phyloP scores from a whole-genome alignment of 176 grass and related monocot species.

The Guadua angustifolia region DNA sequence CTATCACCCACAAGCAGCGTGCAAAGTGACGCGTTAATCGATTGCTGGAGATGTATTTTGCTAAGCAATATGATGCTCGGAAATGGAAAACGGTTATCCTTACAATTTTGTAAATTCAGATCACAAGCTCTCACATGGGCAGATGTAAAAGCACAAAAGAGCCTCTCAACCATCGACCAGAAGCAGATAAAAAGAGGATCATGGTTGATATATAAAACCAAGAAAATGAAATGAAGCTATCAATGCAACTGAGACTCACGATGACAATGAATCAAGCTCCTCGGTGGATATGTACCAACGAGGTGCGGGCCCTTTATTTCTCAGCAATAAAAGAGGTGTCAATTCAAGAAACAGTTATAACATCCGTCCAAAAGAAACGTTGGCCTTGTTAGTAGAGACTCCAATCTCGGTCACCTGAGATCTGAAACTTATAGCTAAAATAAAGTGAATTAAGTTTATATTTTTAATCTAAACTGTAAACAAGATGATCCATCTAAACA shows the following conservation, averaged over 20 bases:
- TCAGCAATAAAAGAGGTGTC: constrained; percentile 49
- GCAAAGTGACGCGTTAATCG: no score
- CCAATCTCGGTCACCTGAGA: no score
- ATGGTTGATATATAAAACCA: background rate
- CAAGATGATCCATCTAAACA: no score
- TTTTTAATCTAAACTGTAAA: no score
- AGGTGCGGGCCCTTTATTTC: constrained; percentile 68
- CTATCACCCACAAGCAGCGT: no score
- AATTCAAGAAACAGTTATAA: constrained; percentile 23
- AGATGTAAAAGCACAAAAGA: constrained; percentile 30
- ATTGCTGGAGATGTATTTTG: no score
- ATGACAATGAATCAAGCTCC: constrained; percentile 83
- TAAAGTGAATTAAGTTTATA: no score
- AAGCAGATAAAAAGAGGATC: constrained; percentile 25
- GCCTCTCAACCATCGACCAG: background rate
- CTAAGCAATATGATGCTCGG: no score
- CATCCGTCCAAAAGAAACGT: constrained; percentile 15
- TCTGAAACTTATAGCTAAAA: no score
- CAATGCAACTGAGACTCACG: constrained; percentile 48
- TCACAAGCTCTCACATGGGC: background rate
- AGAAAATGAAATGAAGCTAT: constrained; percentile 17
- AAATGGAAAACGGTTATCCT: no score
- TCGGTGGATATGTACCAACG: constrained; percentile 77
- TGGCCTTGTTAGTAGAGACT: no score
- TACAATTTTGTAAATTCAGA: no score